phyloP scores from a whole-genome alignment of 306 rosid species.

The Nissolia schottii region DNA sequence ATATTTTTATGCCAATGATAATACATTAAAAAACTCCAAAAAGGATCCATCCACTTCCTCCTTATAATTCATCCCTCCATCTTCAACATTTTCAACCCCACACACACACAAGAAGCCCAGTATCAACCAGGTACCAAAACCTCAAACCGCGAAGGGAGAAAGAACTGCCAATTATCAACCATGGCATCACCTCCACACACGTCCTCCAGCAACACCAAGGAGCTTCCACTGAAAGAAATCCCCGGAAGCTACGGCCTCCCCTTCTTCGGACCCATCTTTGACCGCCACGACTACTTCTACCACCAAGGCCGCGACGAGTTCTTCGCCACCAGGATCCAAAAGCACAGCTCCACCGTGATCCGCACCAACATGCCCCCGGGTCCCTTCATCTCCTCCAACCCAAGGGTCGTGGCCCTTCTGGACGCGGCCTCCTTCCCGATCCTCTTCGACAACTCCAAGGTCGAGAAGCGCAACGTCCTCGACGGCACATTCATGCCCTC shows the following conservation, averaged over 20 bases:
- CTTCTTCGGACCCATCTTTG: conserved; percentile 50
- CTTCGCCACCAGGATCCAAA: conserved; percentile 42
- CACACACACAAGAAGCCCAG: too few relatives aligned
- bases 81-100: too few relatives aligned
- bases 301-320: conserved; percentile 52
- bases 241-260: conserved; percentile 63
- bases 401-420: conserved; percentile 49
- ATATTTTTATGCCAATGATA: too few relatives aligned
- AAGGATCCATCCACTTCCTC: too few relatives aligned
- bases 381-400: conserved; percentile 47
- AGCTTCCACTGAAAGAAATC: conserved; percentile 48
- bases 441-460: conserved; percentile 56
- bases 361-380: conserved; percentile 84
- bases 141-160: too few relatives aligned
- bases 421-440: conserved; percentile 58
- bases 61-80: too few relatives aligned
- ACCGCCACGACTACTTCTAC: conserved; percentile 63
- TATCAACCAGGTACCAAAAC: too few relatives aligned
- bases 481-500: conserved; percentile 90
- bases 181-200: conserved; percentile 13
- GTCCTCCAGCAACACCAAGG: neutral
- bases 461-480: conserved; percentile 52
- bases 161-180: neutral
- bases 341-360: conserved; percentile 56
- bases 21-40: too few relatives aligned